A percentile compares a stretch with the other conserved stretches of the same genome.
Conservation (phyloP, 495 filamentous ascomycete species). For the Haplographium delicatum region DNA sequence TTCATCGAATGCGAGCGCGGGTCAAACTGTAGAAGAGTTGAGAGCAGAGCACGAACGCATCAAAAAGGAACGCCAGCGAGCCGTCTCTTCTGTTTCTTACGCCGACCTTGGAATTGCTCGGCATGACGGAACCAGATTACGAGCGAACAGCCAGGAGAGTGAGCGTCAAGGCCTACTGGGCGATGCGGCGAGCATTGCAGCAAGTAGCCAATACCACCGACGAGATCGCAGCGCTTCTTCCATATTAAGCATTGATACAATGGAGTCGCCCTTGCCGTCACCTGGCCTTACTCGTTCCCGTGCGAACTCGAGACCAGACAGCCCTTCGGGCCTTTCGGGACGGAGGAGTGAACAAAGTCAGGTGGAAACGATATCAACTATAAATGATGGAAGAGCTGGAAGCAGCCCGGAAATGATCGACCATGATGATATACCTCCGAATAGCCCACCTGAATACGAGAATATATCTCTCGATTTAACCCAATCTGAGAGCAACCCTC, state of each 20-base stretch:
- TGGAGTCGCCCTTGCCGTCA: constrained; percentile 26
- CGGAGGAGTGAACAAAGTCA: constrained; percentile 4
- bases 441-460: constrained; percentile 46
- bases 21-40: constrained; percentile 41
- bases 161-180: constrained; percentile 69
- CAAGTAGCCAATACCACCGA: constrained; percentile 30
- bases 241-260: constrained; percentile 41
- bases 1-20: constrained; percentile 14
- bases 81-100: constrained; percentile 81
- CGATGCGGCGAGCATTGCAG: constrained; percentile 58
- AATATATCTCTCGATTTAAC: constrained; percentile 43
- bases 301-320: constrained; percentile 18
- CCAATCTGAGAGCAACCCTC: constrained; percentile 15
- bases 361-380: neutral
- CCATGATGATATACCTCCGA: constrained; percentile 38
- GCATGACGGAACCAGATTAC: constrained; percentile 82
- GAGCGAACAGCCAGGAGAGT: constrained; percentile 74
- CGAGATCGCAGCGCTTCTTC: constrained; percentile 41
- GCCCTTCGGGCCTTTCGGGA: constrained; percentile 5
- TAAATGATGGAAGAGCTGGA: constrained; percentile 17
- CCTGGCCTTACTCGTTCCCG: constrained; percentile 21
- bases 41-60: constrained; percentile 64
- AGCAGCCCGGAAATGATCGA: constrained; percentile 29
- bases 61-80: constrained; percentile 57
- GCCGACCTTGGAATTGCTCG: constrained; percentile 79